Base-by-base conservation (phyloP, 495 filamentous ascomycete genomes). In the Aspergillus panamensis region DNA sequence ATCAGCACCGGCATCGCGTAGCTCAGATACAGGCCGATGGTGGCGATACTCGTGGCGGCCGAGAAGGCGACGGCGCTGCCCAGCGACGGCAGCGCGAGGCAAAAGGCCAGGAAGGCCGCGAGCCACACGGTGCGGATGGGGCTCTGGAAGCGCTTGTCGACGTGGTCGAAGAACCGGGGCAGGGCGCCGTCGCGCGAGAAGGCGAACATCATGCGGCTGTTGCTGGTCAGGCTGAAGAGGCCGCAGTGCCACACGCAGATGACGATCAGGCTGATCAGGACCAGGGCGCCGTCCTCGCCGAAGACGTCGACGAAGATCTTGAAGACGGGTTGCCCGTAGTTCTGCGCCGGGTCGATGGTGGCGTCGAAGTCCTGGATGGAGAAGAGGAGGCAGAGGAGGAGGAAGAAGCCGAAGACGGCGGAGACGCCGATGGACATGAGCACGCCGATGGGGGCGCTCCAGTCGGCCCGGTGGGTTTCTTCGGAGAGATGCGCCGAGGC, bases 161-260 rank as follows among this genome's bases (percentile, higher is more conserved):
- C 47, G 25, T 49, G 47, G 47, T 49, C 47, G 47, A 49, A 49
- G 47, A 49, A 49, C 0, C 20, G 0, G 47, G 47, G 47, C 8
- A 49, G 47, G 13, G 47, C 47, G 20, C 47, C 20, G 20, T 49
- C 47, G 47, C 47, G 47, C 1, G 47, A 49, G 31, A 49, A 49
- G 20, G 47, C 47, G 29, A 49, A 49, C 47, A 49, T 49, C 47
- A 49, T 49, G 21, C 47, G 47, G n/a, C 47, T 49, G 25, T 49
- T 49, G 16, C 47, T 49, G 1, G 47, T 49, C 47, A 49, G 12
- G 12, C 21, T 31, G 20, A 49, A 49, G 20, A 49, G 47, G 25
- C 47, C 47, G 47, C 47, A 49, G 20, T 49, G 47, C 47, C 47
- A 49, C 10, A 49, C 47, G 47, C 47, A 49, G 47, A 49, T 49